Percentiles rank a stretch among this genome's conserved stretches.
These are phyloP conservation scores for Corinectria fuckeliana DNA, from an alignment of 2,329 filamentous ascomycete species.

Conservation along the genomic window DNA sequence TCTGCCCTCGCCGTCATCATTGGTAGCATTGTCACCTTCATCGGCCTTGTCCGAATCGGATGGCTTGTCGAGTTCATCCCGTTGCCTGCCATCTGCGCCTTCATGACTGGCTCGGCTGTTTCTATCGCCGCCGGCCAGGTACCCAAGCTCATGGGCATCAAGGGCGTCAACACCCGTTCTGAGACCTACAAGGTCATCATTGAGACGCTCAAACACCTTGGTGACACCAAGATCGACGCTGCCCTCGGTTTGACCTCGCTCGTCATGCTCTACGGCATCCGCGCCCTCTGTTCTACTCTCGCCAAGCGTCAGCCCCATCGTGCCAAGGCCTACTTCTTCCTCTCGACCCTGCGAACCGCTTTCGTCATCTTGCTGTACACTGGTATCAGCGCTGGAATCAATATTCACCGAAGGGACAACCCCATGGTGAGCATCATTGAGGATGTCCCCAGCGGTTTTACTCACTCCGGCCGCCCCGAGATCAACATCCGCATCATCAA, in stretches of 20 bases:
- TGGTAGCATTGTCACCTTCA: conserved; percentile 55
- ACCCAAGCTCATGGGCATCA: conserved; percentile 58
- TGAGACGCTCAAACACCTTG: conserved; percentile 55
- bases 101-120: conserved; percentile 61
- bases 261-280: conserved; percentile 71
- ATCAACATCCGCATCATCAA: conserved; percentile 67
- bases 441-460: conserved; percentile 76
- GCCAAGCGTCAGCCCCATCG: conserved; percentile 71
- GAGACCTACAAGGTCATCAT: conserved; percentile 58
- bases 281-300: conserved; percentile 65
- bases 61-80: conserved; percentile 63
- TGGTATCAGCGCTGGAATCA: conserved; percentile 75
- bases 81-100: conserved; percentile 58
- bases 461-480: conserved; percentile 69
- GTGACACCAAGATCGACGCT: conserved; percentile 67
- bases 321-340: conserved; percentile 78
- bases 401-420: conserved; percentile 62
- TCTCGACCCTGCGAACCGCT: conserved; percentile 77
- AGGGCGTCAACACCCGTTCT: conserved; percentile 55
- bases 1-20: conserved; percentile 56
- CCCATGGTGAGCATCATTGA: conserved; percentile 70
- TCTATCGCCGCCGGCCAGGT: conserved; percentile 59
- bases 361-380: conserved; percentile 85
- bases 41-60: conserved; percentile 58
- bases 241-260: conserved; percentile 76